phyloP scores from a whole-genome alignment of 1,284 basidiomycete genomes.

The Microbotryum violaceum region DNA sequence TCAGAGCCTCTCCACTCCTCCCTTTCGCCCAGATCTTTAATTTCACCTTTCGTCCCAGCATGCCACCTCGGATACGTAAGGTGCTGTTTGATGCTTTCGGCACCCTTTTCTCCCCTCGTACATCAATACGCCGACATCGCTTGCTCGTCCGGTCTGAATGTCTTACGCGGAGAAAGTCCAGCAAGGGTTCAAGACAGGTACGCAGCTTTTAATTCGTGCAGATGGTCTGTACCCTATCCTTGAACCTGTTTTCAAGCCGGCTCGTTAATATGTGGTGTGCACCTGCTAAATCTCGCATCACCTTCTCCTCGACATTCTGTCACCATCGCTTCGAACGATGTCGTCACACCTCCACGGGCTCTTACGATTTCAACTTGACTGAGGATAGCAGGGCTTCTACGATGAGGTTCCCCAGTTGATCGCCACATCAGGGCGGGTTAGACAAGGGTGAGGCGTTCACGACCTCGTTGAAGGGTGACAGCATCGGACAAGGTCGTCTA shows the following conservation, averaged over 20 bases:
- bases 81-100: slow-evolving; percentile 31
- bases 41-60: background rate
- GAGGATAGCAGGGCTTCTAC: too few species aligned
- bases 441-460: slow-evolving; percentile 27
- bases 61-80: slow-evolving; percentile 10
- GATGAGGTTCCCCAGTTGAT: too few species aligned
- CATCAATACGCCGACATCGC: slow-evolving; percentile 27
- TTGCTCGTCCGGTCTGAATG: slow-evolving; percentile 12
- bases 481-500: slow-evolving; percentile 29
- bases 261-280: background rate
- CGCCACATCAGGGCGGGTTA: slow-evolving; percentile 25
- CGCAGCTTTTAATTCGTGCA: background rate
- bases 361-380: too few species aligned
- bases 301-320: background rate
- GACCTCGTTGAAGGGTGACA: slow-evolving; percentile 17
- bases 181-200: slow-evolving; percentile 24
- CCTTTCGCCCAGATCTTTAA: background rate
- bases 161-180: slow-evolving; percentile 22
- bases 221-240: rapidly evolving
- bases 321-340: background rate
- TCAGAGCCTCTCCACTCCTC: background rate
- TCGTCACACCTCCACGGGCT: too few species aligned
- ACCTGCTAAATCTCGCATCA: background rate
- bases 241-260: background rate
- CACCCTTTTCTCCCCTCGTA: slow-evolving; percentile 28